phyloP scores from a whole-genome alignment of 2,329 filamentous ascomycete species.

The Ascochyta rabiei region DNA sequence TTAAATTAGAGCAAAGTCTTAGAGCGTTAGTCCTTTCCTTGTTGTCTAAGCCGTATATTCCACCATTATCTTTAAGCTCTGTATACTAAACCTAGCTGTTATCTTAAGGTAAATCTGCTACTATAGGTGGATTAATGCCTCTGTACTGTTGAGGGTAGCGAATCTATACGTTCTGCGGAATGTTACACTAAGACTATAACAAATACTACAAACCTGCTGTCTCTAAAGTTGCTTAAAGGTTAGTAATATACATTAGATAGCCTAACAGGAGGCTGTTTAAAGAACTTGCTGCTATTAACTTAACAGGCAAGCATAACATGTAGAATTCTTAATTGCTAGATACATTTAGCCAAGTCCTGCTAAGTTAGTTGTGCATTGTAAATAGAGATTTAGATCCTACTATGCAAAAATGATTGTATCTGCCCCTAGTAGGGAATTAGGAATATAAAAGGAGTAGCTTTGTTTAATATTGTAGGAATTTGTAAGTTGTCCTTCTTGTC shows the following conservation, averaged over 20 bases:
- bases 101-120: background rate
- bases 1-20: background rate
- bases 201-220: background rate
- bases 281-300: background rate
- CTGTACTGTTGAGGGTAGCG: slow-evolving; percentile 2
- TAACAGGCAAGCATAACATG: slow-evolving; percentile 53
- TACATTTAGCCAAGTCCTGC: slow-evolving; percentile 26
- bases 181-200: slow-evolving; percentile 3
- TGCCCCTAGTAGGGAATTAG: slow-evolving; percentile 46
- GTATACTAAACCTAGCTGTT: background rate
- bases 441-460: slow-evolving; percentile 51
- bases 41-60: background rate
- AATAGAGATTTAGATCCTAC: slow-evolving; percentile 18
- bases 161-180: slow-evolving; percentile 11
- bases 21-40: background rate
- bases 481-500: slow-evolving; percentile 11
- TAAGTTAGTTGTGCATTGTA: background rate
- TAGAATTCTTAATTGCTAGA: slow-evolving; percentile 55
- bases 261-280: background rate
- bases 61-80: background rate
- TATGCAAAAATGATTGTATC: slow-evolving; percentile 48
- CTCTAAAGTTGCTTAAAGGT: slow-evolving; percentile 5
- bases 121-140: background rate
- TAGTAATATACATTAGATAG: slow-evolving; percentile 10
- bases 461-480: slow-evolving; percentile 41